Conservation (phyloP, 2,329 filamentous ascomycete species). For the Teratosphaeria viscida region DNA sequence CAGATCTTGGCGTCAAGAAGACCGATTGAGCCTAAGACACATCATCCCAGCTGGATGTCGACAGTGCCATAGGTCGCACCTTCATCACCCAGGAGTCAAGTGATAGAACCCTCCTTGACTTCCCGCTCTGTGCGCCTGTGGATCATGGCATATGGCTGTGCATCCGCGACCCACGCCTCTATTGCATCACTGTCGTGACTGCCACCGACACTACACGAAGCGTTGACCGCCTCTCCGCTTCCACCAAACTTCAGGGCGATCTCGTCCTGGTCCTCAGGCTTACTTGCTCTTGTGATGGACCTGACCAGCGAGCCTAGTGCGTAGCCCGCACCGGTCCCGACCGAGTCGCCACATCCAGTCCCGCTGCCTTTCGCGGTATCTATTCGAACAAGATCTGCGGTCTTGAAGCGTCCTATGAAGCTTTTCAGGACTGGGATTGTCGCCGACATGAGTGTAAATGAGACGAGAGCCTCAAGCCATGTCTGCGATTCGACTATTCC, state of each 20-base stretch:
- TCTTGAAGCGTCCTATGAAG: constrained; percentile 2
- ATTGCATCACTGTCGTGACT: background rate
- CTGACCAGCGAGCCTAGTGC: too few relatives aligned
- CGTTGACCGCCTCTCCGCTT: background rate
- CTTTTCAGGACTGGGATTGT: constrained; percentile 1
- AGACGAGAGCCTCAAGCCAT: background rate
- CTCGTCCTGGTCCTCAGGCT: background rate
- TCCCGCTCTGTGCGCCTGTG: background rate
- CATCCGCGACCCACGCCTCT: background rate
- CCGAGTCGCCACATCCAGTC: too few relatives aligned
- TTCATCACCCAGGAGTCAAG: background rate
- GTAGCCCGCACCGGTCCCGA: too few relatives aligned
- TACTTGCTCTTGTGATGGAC: background rate
- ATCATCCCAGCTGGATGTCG: background rate
- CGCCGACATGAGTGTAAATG: background rate
- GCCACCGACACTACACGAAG: background rate
- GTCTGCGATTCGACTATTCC: background rate
- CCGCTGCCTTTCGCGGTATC: too few relatives aligned
- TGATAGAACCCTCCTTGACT: background rate
- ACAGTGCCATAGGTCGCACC: background rate
- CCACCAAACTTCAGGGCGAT: background rate
- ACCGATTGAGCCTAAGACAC: background rate
- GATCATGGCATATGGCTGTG: background rate
- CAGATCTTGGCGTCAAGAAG: background rate
- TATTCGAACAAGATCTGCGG: background rate